Evolutionary conservation across 192 early-diverging fungal species (phyloP).

Genomic region (Gryganskiella cystojenkinii): DNA sequence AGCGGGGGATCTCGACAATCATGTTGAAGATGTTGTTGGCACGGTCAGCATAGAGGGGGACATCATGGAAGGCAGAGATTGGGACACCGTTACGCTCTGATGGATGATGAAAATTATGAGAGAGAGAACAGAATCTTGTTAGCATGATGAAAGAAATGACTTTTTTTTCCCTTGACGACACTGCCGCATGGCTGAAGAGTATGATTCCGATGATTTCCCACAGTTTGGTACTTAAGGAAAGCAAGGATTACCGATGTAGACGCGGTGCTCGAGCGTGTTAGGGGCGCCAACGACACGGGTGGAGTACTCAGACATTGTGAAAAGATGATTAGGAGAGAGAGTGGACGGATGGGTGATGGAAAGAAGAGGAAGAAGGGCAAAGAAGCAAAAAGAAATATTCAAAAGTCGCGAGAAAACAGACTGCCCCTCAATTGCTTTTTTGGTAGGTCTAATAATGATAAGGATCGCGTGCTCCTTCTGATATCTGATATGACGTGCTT

Average conservation of each 20-base stretch:
- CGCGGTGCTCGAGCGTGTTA: conserved; percentile 90
- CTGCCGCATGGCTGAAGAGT: neutral
- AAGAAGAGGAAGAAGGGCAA: conserved; percentile 5
- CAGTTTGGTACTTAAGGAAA: neutral
- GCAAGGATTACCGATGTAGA: conserved; percentile 78
- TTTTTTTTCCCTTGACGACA: neutral
- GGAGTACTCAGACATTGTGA: conserved; percentile 73
- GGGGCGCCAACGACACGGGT: conserved; percentile 87
- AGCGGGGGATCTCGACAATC: conserved; percentile 98
- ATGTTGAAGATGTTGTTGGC: conserved; percentile 96
- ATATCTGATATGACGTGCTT: neutral
- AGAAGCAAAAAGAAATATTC: conserved; percentile 7
- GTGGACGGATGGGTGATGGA: conserved; percentile 1
- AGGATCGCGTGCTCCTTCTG: neutral
- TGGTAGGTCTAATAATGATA: neutral
- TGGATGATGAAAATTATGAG: conserved; percentile 35
- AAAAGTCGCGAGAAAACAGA: too few relatives aligned
- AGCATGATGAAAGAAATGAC: neutral
- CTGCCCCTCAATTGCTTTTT: conserved; percentile 16
- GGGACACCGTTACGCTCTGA: conserved; percentile 85
- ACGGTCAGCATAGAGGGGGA: conserved; percentile 93
- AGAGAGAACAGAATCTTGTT: neutral
- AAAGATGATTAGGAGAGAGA: conserved; percentile 9
- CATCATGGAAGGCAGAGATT: conserved; percentile 97
- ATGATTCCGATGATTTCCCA: too few relatives aligned